These are phyloP conservation scores for Acrodontium crateriforme DNA, from an alignment of 2,329 filamentous ascomycete species.

Conservation along the genomic window DNA sequence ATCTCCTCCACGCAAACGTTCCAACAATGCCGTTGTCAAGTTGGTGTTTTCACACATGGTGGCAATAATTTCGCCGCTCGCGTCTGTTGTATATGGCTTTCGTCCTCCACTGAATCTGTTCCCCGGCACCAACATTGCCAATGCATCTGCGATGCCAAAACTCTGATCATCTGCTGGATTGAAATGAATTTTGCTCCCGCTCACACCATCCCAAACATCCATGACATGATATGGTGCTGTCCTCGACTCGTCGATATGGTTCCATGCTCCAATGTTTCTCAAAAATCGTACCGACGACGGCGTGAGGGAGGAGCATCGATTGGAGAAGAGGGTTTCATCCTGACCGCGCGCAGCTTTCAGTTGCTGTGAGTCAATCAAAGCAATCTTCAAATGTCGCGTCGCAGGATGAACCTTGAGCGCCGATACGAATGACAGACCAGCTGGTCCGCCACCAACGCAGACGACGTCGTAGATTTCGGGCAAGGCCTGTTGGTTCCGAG, in stretches of 20 bases:
- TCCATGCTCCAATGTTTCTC: constrained; percentile 68
- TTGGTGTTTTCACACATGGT: constrained; percentile 97
- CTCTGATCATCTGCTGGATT: constrained; percentile 14
- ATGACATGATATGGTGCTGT: constrained; percentile 87
- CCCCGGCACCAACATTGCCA: constrained; percentile 17
- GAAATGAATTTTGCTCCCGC: constrained; percentile 77
- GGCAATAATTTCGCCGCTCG: constrained; percentile 45
- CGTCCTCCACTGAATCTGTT: constrained; percentile 12
- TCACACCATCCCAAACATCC: constrained; percentile 96
- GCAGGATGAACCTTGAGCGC: constrained; percentile 24
- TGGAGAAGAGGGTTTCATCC: constrained; percentile 64
- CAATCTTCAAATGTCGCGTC: constrained; percentile 64
- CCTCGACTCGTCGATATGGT: constrained; percentile 55
- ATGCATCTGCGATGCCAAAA: constrained; percentile 13
- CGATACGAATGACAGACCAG: constrained; percentile 59
- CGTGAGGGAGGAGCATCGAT: constrained; percentile 90
- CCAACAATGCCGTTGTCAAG: constrained; percentile 62
- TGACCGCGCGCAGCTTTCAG: constrained; percentile 52
- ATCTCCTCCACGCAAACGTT: constrained; percentile 31
- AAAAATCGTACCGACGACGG: constrained; percentile 76
- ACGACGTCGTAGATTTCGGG: constrained; percentile 83
- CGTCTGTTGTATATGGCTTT: constrained; percentile 11
- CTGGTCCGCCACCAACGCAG: constrained; percentile 78
- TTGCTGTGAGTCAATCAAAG: constrained; percentile 82
- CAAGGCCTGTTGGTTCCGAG: too few species aligned